Evolutionary conservation across 148 eudicot species (phyloP).

Genomic region (Pouteria glomerata): DNA sequence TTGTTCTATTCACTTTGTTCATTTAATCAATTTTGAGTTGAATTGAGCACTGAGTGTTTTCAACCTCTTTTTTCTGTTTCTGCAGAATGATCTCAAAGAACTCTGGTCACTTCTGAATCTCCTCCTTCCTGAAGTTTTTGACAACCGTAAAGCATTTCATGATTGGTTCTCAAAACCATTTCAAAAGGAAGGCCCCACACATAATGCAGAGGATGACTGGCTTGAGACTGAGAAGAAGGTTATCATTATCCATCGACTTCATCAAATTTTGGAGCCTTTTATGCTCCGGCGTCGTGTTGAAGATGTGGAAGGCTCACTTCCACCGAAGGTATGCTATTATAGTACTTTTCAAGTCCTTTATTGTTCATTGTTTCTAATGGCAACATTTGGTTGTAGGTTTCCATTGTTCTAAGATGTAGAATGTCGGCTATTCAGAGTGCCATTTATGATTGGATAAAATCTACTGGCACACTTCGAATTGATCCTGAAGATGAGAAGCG

Average conservation of each 20-base stretch:
- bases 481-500: constrained; percentile 94
- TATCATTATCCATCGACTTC: constrained; percentile 93
- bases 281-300: constrained; percentile 99
- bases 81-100: constrained; percentile 97
- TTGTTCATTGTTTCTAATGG: constrained; percentile 25
- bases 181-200: constrained; percentile 77
- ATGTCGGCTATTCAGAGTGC: constrained; percentile 94
- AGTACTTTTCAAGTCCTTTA: background rate
- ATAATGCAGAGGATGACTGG: constrained; percentile 94
- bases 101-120: constrained; percentile 96
- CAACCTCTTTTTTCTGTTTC: background rate
- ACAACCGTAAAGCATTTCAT: constrained; percentile 96
- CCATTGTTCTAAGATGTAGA: constrained; percentile 79
- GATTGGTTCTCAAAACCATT: constrained; percentile 99
- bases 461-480: constrained; percentile 90
- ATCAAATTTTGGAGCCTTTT: constrained; percentile 96
- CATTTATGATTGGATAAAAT: constrained; percentile 92
- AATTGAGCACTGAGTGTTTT: background rate
- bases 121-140: constrained; percentile 99
- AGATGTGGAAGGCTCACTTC: constrained; percentile 99
- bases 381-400: constrained; percentile 53
- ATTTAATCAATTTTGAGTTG: background rate
- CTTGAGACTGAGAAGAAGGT: constrained; percentile 98
- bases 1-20: background rate
- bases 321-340: constrained; percentile 73